Conservation (phyloP, 163 green algal genomes). For the Scenedesmus sp. region DNA sequence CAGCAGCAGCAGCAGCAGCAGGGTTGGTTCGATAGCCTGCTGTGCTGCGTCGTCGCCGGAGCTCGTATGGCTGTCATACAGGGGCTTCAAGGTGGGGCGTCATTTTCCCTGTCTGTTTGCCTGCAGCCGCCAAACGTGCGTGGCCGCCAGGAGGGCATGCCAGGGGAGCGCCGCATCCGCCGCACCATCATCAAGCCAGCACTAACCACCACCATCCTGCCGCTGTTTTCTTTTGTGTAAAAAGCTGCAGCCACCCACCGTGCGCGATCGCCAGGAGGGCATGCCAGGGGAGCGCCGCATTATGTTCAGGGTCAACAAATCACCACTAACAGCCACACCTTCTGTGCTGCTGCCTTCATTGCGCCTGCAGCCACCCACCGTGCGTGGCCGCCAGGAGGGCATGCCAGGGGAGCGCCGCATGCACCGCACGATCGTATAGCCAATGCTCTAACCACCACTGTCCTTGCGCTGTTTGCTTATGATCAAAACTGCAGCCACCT, state of each 20-base stretch:
- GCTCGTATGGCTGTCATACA: no score
- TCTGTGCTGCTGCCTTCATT: neutral
- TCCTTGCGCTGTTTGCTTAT: neutral
- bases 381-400: conserved; percentile 1
- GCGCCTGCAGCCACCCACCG: neutral
- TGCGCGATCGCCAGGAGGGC: neutral
- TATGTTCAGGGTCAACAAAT: neutral
- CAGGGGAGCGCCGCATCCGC: no score
- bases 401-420: conserved; percentile 48
- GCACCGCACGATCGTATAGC: no score
- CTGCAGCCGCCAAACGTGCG: neutral
- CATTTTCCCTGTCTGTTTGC: neutral
- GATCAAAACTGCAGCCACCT: neutral
- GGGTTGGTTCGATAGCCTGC: no score
- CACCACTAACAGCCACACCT: neutral
- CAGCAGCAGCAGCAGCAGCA: no score
- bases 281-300: neutral
- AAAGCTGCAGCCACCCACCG: neutral
- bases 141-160: neutral
- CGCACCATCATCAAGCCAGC: neutral
- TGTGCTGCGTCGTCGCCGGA: no score
- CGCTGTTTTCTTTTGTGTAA: neutral
- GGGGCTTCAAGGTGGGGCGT: no score
- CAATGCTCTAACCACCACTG: neutral
- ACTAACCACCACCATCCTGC: neutral